A percentile compares a stretch with the other conserved stretches of the same genome.
Conservation (phyloP, 768 basidiomycete genomes). For the Hirschioporus abietinus region DNA sequence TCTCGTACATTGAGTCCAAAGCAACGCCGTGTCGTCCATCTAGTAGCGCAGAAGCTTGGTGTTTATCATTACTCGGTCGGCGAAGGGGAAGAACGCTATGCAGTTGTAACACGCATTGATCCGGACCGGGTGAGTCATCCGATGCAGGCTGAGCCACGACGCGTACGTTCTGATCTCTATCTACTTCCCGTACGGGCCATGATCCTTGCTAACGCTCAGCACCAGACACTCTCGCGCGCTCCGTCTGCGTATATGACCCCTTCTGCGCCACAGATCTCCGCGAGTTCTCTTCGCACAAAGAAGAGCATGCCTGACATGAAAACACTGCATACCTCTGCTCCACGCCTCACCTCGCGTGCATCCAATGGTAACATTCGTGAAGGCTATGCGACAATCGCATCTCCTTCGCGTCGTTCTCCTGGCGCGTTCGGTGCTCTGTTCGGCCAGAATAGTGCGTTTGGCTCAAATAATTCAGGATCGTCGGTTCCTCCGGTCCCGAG, state of each 20-base stretch:
- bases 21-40: slow-evolving; percentile 88
- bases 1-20: slow-evolving; percentile 80
- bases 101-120: slow-evolving; percentile 89
- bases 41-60: slow-evolving; percentile 94
- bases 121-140: slow-evolving; percentile 61
- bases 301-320: slow-evolving; percentile 99
- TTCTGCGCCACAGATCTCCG: slow-evolving; percentile 40
- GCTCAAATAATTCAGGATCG: slow-evolving; percentile 26
- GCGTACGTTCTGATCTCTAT: slow-evolving; percentile 3
- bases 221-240: slow-evolving; percentile 72
- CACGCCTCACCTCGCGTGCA: slow-evolving; percentile 71
- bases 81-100: slow-evolving; percentile 88
- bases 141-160: not conserved
- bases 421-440: slow-evolving; percentile 70
- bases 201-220: slow-evolving; percentile 26
- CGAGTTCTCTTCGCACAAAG: slow-evolving; percentile 73
- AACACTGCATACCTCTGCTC: slow-evolving; percentile 73
- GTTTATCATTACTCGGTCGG: slow-evolving; percentile 93
- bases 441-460: slow-evolving; percentile 35
- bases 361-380: slow-evolving; percentile 87
- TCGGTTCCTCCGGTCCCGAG: slow-evolving; percentile 73
- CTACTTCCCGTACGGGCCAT: slow-evolving; percentile 2
- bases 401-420: slow-evolving; percentile 73
- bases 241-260: slow-evolving; percentile 76
- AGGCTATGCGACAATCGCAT: slow-evolving; percentile 83